Conservation (phyloP, 768 basidiomycete genomes). For the Russula sp. region DNA sequence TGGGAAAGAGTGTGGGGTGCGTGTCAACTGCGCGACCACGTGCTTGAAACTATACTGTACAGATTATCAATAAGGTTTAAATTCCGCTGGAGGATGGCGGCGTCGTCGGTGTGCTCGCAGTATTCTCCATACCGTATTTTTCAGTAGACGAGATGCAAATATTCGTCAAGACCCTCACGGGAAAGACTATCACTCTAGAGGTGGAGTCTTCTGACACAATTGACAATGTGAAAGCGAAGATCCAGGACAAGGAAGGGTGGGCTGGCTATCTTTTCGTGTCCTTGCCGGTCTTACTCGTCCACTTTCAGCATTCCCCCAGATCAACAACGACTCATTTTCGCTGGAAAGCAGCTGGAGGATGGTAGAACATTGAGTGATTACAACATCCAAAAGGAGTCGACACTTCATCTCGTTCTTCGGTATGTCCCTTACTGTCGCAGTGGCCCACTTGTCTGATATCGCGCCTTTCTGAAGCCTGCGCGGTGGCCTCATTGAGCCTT, state of each 20-base stretch:
- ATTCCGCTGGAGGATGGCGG: neutral
- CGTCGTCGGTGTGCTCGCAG: neutral
- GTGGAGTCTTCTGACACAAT: slow-evolving; percentile 96
- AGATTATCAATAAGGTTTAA: slow-evolving; percentile 17
- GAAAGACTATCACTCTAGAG: slow-evolving; percentile 98
- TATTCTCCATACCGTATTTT: neutral
- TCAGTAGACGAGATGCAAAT: slow-evolving; percentile 44
- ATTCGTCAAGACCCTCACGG: slow-evolving; percentile 89
- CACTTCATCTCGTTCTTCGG: slow-evolving; percentile 96
- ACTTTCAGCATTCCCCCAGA: slow-evolving; percentile 79
- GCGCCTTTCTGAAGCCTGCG: slow-evolving; percentile 62
- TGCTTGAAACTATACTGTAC: slow-evolving; percentile 30
- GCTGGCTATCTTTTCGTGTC: slow-evolving; percentile 31
- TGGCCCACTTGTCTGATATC: slow-evolving; percentile 1
- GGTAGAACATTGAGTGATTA: slow-evolving; percentile 95
- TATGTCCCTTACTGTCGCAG: slow-evolving; percentile 39
- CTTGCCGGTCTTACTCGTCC: neutral
- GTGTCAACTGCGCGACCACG: neutral
- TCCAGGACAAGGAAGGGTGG: slow-evolving; percentile 75
- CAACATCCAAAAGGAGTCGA: slow-evolving; percentile 98
- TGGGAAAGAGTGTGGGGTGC: too few species aligned
- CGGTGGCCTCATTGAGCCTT: slow-evolving; percentile 99
- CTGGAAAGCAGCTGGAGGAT: slow-evolving; percentile 98
- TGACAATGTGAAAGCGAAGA: slow-evolving; percentile 89
- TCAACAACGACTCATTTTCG: slow-evolving; percentile 93